Conservation (phyloP, 2,329 filamentous ascomycete species). For the Diaporthe citrichinensis region DNA sequence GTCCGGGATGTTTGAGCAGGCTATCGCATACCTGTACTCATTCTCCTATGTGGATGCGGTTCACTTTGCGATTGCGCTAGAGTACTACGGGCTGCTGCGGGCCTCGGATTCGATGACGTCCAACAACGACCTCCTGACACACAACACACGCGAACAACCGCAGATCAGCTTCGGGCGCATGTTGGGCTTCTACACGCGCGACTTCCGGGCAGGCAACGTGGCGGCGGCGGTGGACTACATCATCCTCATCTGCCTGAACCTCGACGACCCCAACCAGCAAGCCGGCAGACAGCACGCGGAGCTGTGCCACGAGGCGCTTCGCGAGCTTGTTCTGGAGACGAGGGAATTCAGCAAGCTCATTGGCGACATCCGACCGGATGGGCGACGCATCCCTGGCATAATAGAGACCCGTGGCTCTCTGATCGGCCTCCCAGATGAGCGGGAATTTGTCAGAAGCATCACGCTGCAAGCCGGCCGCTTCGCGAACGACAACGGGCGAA, state of each 20-base stretch:
- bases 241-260: constrained; percentile 90
- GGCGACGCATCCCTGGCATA: constrained; percentile 85
- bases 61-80: constrained; percentile 91
- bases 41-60: constrained; percentile 95
- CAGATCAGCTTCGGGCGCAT: constrained; percentile 96
- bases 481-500: constrained; percentile 93
- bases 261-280: constrained; percentile 69
- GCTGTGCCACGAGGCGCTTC: constrained; percentile 91
- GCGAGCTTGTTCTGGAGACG: constrained; percentile 96
- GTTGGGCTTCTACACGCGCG: constrained; percentile 93
- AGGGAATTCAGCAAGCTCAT: constrained; percentile 95
- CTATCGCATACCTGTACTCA: constrained; percentile 89
- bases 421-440: constrained; percentile 83
- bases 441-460: constrained; percentile 91
- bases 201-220: constrained; percentile 92
- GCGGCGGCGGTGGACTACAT: constrained; percentile 95
- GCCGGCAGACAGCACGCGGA: constrained; percentile 82
- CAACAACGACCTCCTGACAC: constrained; percentile 77
- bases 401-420: constrained; percentile 88
- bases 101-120: constrained; percentile 85
- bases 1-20: constrained; percentile 94
- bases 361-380: constrained; percentile 90
- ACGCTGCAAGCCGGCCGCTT: constrained; percentile 92
- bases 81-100: constrained; percentile 90
- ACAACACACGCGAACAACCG: constrained; percentile 77